phyloP scores from a whole-genome alignment of 306 rosid genomes.

The Medicago lupulina region DNA sequence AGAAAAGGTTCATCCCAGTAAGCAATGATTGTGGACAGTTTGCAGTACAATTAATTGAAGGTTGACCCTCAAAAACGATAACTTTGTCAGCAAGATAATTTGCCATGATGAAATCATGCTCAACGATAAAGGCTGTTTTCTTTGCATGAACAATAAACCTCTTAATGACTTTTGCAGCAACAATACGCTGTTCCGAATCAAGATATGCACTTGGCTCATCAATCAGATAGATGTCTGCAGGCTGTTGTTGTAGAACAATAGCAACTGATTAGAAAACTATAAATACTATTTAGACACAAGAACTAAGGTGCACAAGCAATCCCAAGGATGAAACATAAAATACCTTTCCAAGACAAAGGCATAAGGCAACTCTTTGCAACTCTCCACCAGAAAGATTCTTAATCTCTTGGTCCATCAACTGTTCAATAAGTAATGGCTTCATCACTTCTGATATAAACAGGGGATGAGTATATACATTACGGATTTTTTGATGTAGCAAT shows the following conservation, averaged over 20 bases:
- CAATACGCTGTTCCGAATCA: constrained; percentile 97
- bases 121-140: constrained; percentile 98
- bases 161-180: constrained; percentile 95
- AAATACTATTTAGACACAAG: neutral
- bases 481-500: constrained; percentile 81
- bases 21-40: constrained; percentile 79
- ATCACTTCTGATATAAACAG: constrained; percentile 95
- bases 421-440: constrained; percentile 98
- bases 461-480: constrained; percentile 89
- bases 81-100: constrained; percentile 94
- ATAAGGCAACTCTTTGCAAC: constrained; percentile 95
- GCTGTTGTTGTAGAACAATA: constrained; percentile 64
- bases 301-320: constrained; percentile 21
- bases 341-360: constrained; percentile 99
- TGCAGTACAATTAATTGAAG: constrained; percentile 86
- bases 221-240: constrained; percentile 93
- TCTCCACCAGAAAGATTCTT: constrained; percentile 99
- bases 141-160: constrained; percentile 97
- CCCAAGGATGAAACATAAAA: constrained; percentile 26
- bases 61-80: constrained; percentile 87
- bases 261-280: constrained; percentile 28
- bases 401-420: constrained; percentile 96
- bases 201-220: constrained; percentile 99
- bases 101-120: constrained; percentile 98
- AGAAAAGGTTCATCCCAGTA: constrained; percentile 96